Conservation (phyloP, 257 asterid genomes). For the Petunia axillaris region DNA sequence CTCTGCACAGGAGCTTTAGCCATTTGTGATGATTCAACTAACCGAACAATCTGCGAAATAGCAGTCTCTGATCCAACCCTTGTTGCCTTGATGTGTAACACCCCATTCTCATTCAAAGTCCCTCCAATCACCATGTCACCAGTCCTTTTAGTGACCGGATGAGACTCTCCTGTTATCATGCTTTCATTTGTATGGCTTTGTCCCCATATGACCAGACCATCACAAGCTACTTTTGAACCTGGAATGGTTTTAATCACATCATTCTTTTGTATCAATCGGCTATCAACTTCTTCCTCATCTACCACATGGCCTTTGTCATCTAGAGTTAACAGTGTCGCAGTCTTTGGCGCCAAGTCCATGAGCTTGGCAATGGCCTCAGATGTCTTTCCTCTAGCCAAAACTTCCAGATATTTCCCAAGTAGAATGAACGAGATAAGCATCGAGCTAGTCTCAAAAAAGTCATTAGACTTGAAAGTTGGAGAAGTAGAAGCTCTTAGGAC, state of each 20-base stretch:
- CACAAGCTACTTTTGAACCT: slow-evolving; percentile 66
- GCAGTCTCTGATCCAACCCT: slow-evolving; percentile 75
- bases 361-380: slow-evolving; percentile 76
- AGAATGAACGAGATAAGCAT: slow-evolving; percentile 73
- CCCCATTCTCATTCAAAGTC: slow-evolving; percentile 58
- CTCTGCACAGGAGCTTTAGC: slow-evolving; percentile 71
- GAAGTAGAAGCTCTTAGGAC: slow-evolving; percentile 56
- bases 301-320: slow-evolving; percentile 49
- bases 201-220: slow-evolving; percentile 67
- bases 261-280: slow-evolving; percentile 55
- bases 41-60: slow-evolving; percentile 62
- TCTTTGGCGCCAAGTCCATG: slow-evolving; percentile 61
- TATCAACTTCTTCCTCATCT: slow-evolving; percentile 61
- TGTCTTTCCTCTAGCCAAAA: slow-evolving; percentile 69
- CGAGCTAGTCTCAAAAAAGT: slow-evolving; percentile 71
- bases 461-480: slow-evolving; percentile 50
- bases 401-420: slow-evolving; percentile 69
- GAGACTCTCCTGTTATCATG: slow-evolving; percentile 76
- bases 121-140: slow-evolving; percentile 69
- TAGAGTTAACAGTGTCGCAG: slow-evolving; percentile 45
- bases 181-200: slow-evolving; percentile 64
- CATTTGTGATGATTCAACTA: slow-evolving; percentile 72
- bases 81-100: slow-evolving; percentile 57
- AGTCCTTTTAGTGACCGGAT: slow-evolving; percentile 50
- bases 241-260: slow-evolving; percentile 67